Conservation (phyloP, 805 yeast genomes). For the Lachancea waltii region DNA sequence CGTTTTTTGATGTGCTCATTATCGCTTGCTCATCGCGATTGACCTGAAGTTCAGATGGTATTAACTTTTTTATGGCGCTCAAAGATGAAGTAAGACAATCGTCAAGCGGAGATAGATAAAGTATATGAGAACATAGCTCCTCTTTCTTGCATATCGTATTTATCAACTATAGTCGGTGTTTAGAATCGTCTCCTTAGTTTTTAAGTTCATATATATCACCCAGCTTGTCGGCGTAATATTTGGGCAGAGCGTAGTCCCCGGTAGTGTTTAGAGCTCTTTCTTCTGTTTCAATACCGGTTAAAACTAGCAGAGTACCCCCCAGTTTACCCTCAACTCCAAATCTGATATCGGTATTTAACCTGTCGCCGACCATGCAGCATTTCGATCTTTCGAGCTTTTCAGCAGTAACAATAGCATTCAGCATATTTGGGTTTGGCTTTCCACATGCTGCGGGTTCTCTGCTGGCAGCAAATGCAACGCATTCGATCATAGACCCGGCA, state of each 20-base stretch:
- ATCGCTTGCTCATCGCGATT: background rate
- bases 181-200: constrained; percentile 7
- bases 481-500: constrained; percentile 85
- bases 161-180: too few relatives aligned
- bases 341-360: constrained; percentile 90
- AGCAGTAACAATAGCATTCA: constrained; percentile 76
- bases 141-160: background rate
- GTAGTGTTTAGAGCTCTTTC: constrained; percentile 42
- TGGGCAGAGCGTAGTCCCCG: constrained; percentile 43
- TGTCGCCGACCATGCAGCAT: constrained; percentile 91
- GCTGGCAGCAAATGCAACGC: constrained; percentile 68
- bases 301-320: constrained; percentile 71
- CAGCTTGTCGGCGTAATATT: constrained; percentile 59
- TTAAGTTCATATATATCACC: constrained; percentile 64
- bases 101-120: too few relatives aligned
- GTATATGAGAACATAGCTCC: background rate
- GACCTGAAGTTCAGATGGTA: too few relatives aligned
- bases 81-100: too few relatives aligned
- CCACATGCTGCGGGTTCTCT: constrained; percentile 88
- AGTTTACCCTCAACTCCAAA: constrained; percentile 86
- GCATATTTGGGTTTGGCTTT: constrained; percentile 84
- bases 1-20: constrained; percentile 11
- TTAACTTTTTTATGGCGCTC: background rate
- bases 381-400: constrained; percentile 47
- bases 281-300: constrained; percentile 87